A percentile compares a stretch with the other conserved stretches of the same genome.
Conservation (phyloP, 305 asterid genomes). For the Solanum hybrid region DNA sequence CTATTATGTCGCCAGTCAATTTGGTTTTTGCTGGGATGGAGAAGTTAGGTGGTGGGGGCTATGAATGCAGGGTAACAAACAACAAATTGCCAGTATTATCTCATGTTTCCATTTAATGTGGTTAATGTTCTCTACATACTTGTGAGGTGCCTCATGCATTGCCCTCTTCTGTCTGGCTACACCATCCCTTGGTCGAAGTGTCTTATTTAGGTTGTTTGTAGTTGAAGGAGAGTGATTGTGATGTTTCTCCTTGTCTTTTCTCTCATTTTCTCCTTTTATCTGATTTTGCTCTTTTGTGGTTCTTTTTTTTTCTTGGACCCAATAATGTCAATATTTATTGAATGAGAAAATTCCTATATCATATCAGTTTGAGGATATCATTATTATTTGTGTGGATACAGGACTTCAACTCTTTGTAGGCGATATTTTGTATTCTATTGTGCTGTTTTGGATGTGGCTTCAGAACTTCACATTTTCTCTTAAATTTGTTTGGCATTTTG, state of each 20-base stretch:
- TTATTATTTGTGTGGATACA: constrained; percentile 5
- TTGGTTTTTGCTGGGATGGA: constrained; percentile 14
- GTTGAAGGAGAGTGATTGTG: constrained; percentile 30
- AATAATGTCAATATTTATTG: constrained; percentile 35
- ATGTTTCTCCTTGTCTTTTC: constrained; percentile 4
- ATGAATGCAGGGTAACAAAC: not conserved
- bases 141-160: constrained; percentile 14
- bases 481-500: not conserved
- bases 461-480: not conserved
- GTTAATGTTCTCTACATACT: constrained; percentile 17
- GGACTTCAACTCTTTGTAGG: not conserved
- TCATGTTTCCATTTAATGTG: constrained; percentile 8
- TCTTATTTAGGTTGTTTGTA: constrained; percentile 33
- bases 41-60: constrained; percentile 18
- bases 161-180: not conserved
- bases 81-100: not conserved
- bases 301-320: constrained; percentile 9
- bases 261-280: not conserved
- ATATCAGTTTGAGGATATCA: constrained; percentile 21
- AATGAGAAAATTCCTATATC: constrained; percentile 17
- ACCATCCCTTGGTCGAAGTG: constrained; percentile 7
- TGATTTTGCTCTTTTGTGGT: constrained; percentile 9
- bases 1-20: constrained; percentile 12
- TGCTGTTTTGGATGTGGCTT: not conserved
- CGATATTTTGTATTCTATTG: not conserved